phyloP scores from a whole-genome alignment of 1,284 basidiomycete genomes.

The Tremellales sp. region DNA sequence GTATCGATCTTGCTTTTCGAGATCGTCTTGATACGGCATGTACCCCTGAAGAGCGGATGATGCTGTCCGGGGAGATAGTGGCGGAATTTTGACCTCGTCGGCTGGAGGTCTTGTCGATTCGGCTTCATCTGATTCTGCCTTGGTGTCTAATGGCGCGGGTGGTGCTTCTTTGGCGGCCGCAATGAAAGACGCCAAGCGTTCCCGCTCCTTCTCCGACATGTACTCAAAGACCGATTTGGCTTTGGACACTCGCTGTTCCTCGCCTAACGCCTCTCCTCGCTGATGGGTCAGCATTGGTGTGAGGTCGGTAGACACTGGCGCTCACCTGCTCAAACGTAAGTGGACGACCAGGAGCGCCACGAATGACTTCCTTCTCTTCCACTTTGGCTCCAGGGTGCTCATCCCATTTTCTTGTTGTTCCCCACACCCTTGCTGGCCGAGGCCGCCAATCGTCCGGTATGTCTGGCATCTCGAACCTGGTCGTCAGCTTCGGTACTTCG shows the following conservation, averaged over 20 bases:
- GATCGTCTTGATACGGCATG: constrained; percentile 78
- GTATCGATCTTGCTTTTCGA: constrained; percentile 79
- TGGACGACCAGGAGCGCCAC: constrained; percentile 28
- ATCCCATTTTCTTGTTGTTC: constrained; percentile 54
- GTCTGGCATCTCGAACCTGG: constrained; percentile 73
- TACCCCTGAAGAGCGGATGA: constrained; percentile 82
- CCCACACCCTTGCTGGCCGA: constrained; percentile 75
- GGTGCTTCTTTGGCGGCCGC: constrained; percentile 22
- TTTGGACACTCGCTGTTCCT: constrained; percentile 57
- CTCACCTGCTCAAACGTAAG: constrained; percentile 43
- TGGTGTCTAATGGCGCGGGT: constrained; percentile 15
- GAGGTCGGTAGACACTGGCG: constrained; percentile 6
- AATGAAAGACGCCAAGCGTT: constrained; percentile 69
- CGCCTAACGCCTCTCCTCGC: constrained; percentile 79
- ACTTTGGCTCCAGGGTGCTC: constrained; percentile 51
- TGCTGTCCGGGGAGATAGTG: constrained; percentile 66
- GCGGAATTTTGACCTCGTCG: constrained; percentile 56
- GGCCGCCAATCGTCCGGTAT: constrained; percentile 80
- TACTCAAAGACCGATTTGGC: constrained; percentile 79
- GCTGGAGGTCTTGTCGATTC: constrained; percentile 6
- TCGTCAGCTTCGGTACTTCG: constrained; percentile 9
- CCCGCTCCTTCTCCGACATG: constrained; percentile 82
- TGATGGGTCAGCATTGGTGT: constrained; percentile 41
- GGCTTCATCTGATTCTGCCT: constrained; percentile 13
- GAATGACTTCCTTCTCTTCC: constrained; percentile 33